Percentiles rank a stretch among this genome's conserved stretches.
phyloP scores from a whole-genome alignment of 768 basidiomycete species.

The Xanthoconium purpureum region DNA sequence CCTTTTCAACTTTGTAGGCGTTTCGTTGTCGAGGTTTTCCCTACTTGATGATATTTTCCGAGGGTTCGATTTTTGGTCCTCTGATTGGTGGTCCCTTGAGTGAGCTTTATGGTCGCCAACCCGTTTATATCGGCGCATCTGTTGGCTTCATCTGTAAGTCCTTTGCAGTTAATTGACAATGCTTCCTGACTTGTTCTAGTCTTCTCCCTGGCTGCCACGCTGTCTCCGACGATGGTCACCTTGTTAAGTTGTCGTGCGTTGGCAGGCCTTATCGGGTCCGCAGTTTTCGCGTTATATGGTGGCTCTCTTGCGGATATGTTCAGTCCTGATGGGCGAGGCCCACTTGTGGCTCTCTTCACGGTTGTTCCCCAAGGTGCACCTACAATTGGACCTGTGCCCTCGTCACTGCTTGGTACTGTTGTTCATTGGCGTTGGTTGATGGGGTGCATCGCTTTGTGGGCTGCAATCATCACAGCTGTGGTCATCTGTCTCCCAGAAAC shows the following conservation, averaged over 20 bases:
- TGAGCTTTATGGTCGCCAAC: slow-evolving; percentile 23
- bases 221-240: slow-evolving; percentile 18
- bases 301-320: slow-evolving; percentile 27
- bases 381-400: slow-evolving; percentile 27
- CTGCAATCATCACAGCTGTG: slow-evolving; percentile 13
- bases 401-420: slow-evolving; percentile 18
- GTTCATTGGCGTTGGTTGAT: slow-evolving; percentile 25
- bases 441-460: slow-evolving; percentile 21
- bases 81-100: slow-evolving; percentile 23
- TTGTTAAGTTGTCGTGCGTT: slow-evolving; percentile 20
- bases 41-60: background rate
- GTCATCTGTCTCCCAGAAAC: slow-evolving; percentile 23
- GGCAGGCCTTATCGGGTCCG: slow-evolving; percentile 21
- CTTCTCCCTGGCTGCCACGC: slow-evolving; percentile 17
- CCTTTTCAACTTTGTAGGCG: slow-evolving; percentile 20
- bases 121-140: slow-evolving; percentile 20
- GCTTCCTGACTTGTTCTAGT: slow-evolving; percentile 9
- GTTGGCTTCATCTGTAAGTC: slow-evolving; percentile 18
- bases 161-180: background rate
- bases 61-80: slow-evolving; percentile 23
- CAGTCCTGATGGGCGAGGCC: slow-evolving; percentile 20
- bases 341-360: slow-evolving; percentile 24
- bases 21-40: background rate
- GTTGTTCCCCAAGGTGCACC: slow-evolving; percentile 26
- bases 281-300: slow-evolving; percentile 23